Conservation (phyloP, 768 basidiomycete species). For the Panus rudis region DNA sequence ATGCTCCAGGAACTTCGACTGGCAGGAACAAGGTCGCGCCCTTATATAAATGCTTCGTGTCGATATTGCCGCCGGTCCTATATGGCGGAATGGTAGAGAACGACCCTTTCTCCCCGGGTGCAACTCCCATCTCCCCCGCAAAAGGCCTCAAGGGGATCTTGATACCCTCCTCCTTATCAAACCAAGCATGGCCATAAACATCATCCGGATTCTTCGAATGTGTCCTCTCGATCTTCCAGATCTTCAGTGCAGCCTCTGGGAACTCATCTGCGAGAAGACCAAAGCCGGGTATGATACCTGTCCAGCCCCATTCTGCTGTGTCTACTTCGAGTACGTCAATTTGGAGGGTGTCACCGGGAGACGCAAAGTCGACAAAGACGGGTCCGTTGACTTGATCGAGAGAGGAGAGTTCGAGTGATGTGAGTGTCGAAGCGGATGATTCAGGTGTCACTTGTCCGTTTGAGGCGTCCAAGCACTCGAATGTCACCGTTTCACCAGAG, state of each 20-base stretch:
- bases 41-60: constrained; percentile 47
- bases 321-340: constrained; percentile 47
- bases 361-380: constrained; percentile 43
- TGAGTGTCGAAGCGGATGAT: constrained; percentile 31
- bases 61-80: constrained; percentile 53
- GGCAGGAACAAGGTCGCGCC: constrained; percentile 55
- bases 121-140: constrained; percentile 61
- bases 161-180: constrained; percentile 41
- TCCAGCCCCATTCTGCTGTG: constrained; percentile 59
- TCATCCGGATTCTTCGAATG: background rate
- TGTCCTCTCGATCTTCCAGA: constrained; percentile 40
- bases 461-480: constrained; percentile 59
- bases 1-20: constrained; percentile 49
- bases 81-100: constrained; percentile 61
- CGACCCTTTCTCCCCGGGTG: constrained; percentile 39
- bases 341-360: constrained; percentile 51
- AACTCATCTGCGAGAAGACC: constrained; percentile 53
- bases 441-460: constrained; percentile 48
- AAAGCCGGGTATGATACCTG: constrained; percentile 51
- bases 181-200: constrained; percentile 38
- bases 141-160: constrained; percentile 49
- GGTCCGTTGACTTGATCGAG: constrained; percentile 59
- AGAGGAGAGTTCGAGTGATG: constrained; percentile 37
- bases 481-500: constrained; percentile 48
- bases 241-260: constrained; percentile 41